Conservation (phyloP, 2,329 filamentous ascomycete species). For the Sclerotinia subarctica region DNA sequence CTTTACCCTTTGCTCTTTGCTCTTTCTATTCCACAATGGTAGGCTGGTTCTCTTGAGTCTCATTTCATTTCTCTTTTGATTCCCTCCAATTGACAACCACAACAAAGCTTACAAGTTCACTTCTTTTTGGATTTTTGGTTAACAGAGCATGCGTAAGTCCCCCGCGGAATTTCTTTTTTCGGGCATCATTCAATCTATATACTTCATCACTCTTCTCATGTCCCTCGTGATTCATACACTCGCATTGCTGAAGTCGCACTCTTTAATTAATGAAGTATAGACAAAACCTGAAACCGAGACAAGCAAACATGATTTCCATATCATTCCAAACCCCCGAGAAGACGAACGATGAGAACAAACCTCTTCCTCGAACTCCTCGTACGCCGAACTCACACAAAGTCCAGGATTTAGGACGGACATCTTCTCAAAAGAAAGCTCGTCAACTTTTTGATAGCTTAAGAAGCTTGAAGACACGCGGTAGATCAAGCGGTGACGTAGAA, state of each 20-base stretch:
- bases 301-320: constrained; percentile 13
- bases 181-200: background rate
- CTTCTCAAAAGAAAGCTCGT: constrained; percentile 21
- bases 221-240: background rate
- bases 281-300: background rate
- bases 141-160: background rate
- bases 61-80: background rate
- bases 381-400: constrained; percentile 11
- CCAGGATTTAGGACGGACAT: constrained; percentile 13
- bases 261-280: background rate
- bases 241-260: background rate
- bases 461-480: constrained; percentile 15
- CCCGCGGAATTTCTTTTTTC: too few species aligned
- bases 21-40: background rate
- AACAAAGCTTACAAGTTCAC: background rate
- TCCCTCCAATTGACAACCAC: background rate
- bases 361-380: constrained; percentile 4
- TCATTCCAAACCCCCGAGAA: constrained; percentile 10
- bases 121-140: constrained; percentile 12
- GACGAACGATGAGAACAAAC: constrained; percentile 13
- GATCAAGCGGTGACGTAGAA: background rate
- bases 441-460: constrained; percentile 14
- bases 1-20: too few species aligned
- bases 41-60: background rate
- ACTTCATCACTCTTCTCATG: too few species aligned